Conservation (phyloP, 192 early-diverging fungal species). For the Mortierella hygrophila region DNA sequence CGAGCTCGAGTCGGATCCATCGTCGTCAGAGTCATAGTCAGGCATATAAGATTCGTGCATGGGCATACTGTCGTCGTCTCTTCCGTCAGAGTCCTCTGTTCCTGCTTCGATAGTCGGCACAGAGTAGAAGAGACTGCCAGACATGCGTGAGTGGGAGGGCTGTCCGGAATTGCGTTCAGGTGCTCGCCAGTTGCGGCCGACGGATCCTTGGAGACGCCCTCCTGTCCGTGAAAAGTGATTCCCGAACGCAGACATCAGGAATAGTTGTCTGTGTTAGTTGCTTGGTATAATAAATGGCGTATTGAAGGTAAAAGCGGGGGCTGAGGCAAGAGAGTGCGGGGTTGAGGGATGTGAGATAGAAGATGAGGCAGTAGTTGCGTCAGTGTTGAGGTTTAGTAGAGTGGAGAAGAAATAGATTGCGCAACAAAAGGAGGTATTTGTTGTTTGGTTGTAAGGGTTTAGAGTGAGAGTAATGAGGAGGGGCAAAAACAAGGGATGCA, state of each 20-base stretch:
- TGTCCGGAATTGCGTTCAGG: constrained; percentile 20
- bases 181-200: constrained; percentile 33
- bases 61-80: constrained; percentile 14
- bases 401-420: neutral
- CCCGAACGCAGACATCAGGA: neutral
- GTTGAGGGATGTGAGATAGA: neutral
- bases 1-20: constrained; percentile 39
- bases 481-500: neutral
- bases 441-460: neutral
- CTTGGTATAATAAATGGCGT: neutral
- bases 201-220: constrained; percentile 17
- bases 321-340: neutral
- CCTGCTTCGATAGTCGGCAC: constrained; percentile 50
- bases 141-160: constrained; percentile 33
- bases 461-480: neutral
- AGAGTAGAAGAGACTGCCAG: constrained; percentile 50
- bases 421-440: neutral
- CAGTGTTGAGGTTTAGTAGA: neutral
- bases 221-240: constrained; percentile 6
- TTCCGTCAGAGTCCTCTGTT: constrained; percentile 21
- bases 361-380: neutral
- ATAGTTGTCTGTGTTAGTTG: neutral
- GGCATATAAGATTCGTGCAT: constrained; percentile 40
- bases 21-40: constrained; percentile 43
- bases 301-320: neutral